phyloP scores from a whole-genome alignment of 192 early-diverging fungal species.

The Umbelopsis sp. region DNA sequence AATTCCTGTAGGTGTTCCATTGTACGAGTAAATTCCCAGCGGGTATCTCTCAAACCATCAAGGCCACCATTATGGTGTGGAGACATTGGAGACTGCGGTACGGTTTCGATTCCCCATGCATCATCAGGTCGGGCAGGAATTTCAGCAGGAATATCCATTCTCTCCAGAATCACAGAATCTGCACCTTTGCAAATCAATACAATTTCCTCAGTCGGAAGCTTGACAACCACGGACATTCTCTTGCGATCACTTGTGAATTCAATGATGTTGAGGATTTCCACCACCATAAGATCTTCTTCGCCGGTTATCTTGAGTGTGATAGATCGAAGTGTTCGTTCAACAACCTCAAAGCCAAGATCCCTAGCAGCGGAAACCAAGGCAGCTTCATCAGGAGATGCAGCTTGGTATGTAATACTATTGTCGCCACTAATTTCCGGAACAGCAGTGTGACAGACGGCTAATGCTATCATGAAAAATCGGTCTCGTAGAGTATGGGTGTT shows the following conservation, averaged over 20 bases:
- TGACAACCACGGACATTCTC: slow-evolving; percentile 68
- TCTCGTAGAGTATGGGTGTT: slow-evolving; percentile 61
- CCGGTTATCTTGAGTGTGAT: slow-evolving; percentile 45
- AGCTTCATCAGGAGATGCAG: slow-evolving; percentile 69
- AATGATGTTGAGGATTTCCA: slow-evolving; percentile 65
- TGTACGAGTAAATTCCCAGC: neutral
- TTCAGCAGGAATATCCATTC: slow-evolving; percentile 63
- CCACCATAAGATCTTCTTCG: slow-evolving; percentile 30
- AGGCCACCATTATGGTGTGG: neutral
- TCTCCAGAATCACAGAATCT: slow-evolving; percentile 74
- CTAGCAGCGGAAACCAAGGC: slow-evolving; percentile 63
- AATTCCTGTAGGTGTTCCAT: slow-evolving; percentile 6
- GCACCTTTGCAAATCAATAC: slow-evolving; percentile 70
- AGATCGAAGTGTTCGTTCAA: slow-evolving; percentile 50
- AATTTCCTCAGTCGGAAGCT: slow-evolving; percentile 40
- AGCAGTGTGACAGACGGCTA: slow-evolving; percentile 83
- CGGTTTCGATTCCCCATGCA: neutral
- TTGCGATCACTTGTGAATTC: slow-evolving; percentile 77
- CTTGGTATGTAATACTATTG: slow-evolving; percentile 27
- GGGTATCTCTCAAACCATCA: slow-evolving; percentile 6
- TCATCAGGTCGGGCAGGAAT: neutral
- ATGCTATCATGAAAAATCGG: slow-evolving; percentile 69
- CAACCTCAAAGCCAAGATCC: slow-evolving; percentile 57
- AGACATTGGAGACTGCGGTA: neutral
- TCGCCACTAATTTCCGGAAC: slow-evolving; percentile 69